Evolutionary conservation across 208 protist species (phyloP).

Genomic region (Herpetomonas samuelpessoai): DNA sequence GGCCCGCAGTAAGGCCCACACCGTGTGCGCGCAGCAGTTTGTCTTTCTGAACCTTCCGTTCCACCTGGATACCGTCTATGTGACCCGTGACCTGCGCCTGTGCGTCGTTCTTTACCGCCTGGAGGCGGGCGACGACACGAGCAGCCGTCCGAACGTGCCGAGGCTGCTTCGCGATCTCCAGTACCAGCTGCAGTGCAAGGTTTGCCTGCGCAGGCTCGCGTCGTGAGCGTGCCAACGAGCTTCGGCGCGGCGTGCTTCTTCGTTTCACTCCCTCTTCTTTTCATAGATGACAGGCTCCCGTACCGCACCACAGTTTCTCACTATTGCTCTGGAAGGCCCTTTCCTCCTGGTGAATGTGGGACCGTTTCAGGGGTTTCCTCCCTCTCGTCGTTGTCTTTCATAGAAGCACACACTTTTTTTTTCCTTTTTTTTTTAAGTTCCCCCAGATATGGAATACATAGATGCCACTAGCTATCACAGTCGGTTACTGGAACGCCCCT

Average conservation of each 20-base stretch:
- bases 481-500: too few relatives aligned
- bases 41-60: slow-evolving; percentile 62
- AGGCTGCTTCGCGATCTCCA: slow-evolving; percentile 50
- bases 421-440: slow-evolving; percentile 23
- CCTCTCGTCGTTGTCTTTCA: too few relatives aligned
- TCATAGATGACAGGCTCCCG: too few relatives aligned
- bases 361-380: too few relatives aligned
- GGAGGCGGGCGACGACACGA: slow-evolving; percentile 23
- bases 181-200: slow-evolving; percentile 43
- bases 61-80: slow-evolving; percentile 50
- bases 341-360: too few relatives aligned
- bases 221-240: slow-evolving; percentile 5
- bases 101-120: slow-evolving; percentile 60
- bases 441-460: too few relatives aligned
- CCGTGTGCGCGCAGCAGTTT: slow-evolving; percentile 57
- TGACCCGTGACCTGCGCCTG: slow-evolving; percentile 51
- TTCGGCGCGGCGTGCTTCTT: too few relatives aligned
- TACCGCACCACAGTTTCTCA: too few relatives aligned
- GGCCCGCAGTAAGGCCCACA: slow-evolving; percentile 26
- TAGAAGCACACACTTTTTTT: slow-evolving; percentile 4
- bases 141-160: slow-evolving; percentile 31
- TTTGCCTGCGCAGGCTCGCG: slow-evolving; percentile 23
- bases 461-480: too few relatives aligned
- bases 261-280: too few relatives aligned
- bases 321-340: too few relatives aligned